phyloP scores from a whole-genome alignment of 495 filamentous ascomycete genomes.

The Corynascus novoguineensis region DNA sequence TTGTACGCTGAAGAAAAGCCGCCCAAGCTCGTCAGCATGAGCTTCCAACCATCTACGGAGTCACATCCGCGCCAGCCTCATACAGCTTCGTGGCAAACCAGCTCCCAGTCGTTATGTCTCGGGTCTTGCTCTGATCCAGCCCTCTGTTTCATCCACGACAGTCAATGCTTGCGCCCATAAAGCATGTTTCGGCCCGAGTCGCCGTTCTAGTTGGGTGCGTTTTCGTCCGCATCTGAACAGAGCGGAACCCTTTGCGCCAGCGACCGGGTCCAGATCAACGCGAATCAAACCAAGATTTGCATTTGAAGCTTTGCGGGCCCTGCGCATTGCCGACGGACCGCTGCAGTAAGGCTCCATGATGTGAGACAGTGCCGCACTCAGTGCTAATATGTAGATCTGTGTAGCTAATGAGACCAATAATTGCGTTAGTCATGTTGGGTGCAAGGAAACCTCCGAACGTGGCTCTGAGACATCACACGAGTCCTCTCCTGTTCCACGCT shows the following conservation, averaged over 20 bases:
- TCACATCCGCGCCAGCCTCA: slow-evolving; percentile 1
- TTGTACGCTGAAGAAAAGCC: neutral
- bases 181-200: slow-evolving; percentile 15
- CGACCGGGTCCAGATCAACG: neutral
- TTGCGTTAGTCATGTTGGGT: slow-evolving; percentile 1
- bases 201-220: neutral
- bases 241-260: neutral
- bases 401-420: neutral
- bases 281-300: neutral
- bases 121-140: slow-evolving; percentile 6
- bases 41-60: neutral
- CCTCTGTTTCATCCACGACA: slow-evolving; percentile 2
- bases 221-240: neutral
- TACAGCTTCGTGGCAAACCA: neutral
- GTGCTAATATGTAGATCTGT: neutral
- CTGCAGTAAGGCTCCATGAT: slow-evolving; percentile 6
- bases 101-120: neutral
- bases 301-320: neutral
- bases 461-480: neutral
- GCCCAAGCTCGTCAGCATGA: neutral
- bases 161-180: neutral
- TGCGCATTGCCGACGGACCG: neutral
- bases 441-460: neutral
- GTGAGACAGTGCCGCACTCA: neutral
- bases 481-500: neutral